A percentile compares a stretch with the other conserved stretches of the same genome.
Evolutionary conservation across 1,284 basidiomycete genomes (phyloP).

Genomic region (Puccinia brachypodii): DNA sequence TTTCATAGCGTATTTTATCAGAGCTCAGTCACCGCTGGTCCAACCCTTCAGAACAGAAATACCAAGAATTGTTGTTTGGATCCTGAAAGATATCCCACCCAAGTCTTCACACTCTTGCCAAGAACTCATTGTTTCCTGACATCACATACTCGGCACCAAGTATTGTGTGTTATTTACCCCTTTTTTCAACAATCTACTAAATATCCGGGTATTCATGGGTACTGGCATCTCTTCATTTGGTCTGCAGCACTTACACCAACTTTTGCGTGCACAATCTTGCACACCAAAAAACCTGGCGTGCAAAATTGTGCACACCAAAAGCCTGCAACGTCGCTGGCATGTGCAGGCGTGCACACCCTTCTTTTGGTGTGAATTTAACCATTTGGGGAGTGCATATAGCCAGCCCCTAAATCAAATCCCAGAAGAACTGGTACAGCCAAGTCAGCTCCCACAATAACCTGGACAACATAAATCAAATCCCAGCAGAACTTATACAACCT

Average conservation of each 20-base stretch:
- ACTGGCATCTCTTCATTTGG: constrained; percentile 70
- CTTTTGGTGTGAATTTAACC: too few species aligned
- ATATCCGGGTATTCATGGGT: constrained; percentile 88
- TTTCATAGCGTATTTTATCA: constrained; percentile 85
- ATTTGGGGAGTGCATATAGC: too few species aligned
- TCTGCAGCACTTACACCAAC: constrained; percentile 90
- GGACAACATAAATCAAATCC: too few species aligned
- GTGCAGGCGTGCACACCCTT: too few species aligned
- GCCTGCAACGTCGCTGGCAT: too few species aligned
- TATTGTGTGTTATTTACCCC: constrained; percentile 78
- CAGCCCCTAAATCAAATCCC: too few species aligned
- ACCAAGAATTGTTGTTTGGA: constrained; percentile 75
- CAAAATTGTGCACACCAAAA: too few species aligned
- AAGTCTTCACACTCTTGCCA: constrained; percentile 61
- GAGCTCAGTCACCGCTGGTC: constrained; percentile 69
- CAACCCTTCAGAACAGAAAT: constrained; percentile 79
- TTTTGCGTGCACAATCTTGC: too few species aligned
- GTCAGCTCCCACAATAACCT: too few species aligned
- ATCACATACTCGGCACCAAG: constrained; percentile 81
- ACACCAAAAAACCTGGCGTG: too few species aligned
- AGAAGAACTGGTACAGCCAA: too few species aligned
- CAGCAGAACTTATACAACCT: too few species aligned
- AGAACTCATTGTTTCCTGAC: constrained; percentile 90
- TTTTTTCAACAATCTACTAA: constrained; percentile 84
- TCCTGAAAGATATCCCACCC: constrained; percentile 90